These are phyloP conservation scores for Castanospermum australe DNA, from an alignment of 306 rosid species.

Conservation along the genomic window DNA sequence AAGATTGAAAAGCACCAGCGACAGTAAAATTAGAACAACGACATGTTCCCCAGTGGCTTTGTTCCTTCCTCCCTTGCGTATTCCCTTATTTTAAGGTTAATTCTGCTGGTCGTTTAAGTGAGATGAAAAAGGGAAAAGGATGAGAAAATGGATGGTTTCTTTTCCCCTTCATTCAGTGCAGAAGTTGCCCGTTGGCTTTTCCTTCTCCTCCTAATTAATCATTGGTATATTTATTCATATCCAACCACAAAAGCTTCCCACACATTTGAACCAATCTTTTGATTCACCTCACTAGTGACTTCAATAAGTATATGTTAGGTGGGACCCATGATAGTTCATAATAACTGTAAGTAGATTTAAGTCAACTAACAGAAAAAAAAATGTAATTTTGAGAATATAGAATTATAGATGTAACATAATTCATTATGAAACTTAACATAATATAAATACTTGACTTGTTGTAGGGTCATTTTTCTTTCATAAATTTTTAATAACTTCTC, in stretches of 20 bases:
- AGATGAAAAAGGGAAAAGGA: not conserved
- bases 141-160: constrained; percentile 10
- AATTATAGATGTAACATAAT: not conserved
- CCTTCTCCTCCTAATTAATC: constrained; percentile 1
- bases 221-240: not conserved
- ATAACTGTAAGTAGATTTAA: not conserved
- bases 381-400: not conserved
- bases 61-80: not conserved
- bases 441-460: not conserved
- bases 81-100: constrained; percentile 1
- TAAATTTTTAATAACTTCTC: not conserved
- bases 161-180: constrained; percentile 2
- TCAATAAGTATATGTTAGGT: not conserved
- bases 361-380: not conserved
- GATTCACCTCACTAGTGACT: not conserved
- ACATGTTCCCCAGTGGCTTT: constrained; percentile 18
- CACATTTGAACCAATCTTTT: not conserved
- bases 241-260: not conserved
- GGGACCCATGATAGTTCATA: not conserved
- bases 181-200: not conserved
- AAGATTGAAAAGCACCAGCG: constrained; percentile 38
- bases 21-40: constrained; percentile 41
- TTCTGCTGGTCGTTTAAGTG: not conserved
- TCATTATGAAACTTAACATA: not conserved
- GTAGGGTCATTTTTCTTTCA: not conserved